phyloP scores from a whole-genome alignment of 805 yeast genomes.

The Suhomyces xylopsoci region DNA sequence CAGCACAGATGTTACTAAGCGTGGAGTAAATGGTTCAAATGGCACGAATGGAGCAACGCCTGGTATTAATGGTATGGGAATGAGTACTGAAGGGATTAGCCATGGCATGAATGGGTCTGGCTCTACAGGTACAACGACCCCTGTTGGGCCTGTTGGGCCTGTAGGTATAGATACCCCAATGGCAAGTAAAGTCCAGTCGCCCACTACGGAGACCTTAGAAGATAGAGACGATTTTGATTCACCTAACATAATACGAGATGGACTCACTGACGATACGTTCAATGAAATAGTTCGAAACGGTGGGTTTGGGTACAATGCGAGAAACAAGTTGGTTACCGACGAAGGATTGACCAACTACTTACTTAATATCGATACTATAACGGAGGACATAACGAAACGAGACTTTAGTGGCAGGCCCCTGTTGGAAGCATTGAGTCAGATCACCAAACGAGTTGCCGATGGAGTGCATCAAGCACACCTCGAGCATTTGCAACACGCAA shows the following conservation, averaged over 20 bases:
- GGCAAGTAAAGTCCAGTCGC: background rate
- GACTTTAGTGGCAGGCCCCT: conserved; percentile 1
- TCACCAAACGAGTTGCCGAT: conserved; percentile 2
- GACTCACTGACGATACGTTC: conserved; percentile 11
- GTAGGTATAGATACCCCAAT: background rate
- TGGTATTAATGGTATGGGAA: background rate
- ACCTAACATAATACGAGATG: background rate
- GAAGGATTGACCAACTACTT: conserved; percentile 26
- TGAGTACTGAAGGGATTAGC: background rate
- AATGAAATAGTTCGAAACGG: conserved; percentile 16
- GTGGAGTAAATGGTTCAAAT: background rate
- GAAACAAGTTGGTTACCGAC: conserved; percentile 14
- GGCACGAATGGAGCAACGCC: background rate
- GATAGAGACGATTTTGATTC: background rate
- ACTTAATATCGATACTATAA: conserved; percentile 25
- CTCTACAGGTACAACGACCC: background rate
- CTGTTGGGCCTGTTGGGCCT: background rate
- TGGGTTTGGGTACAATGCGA: conserved; percentile 15
- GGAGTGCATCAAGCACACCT: conserved; percentile 1
- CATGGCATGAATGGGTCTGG: background rate
- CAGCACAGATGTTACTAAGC: conserved; percentile 2
- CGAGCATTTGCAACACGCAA: background rate
- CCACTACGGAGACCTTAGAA: conserved; percentile 3
- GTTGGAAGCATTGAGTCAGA: conserved; percentile 5
- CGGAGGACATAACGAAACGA: conserved; percentile 12